Base-by-base conservation (phyloP, 768 basidiomycete genomes). In the Cytidiella melzeri region DNA sequence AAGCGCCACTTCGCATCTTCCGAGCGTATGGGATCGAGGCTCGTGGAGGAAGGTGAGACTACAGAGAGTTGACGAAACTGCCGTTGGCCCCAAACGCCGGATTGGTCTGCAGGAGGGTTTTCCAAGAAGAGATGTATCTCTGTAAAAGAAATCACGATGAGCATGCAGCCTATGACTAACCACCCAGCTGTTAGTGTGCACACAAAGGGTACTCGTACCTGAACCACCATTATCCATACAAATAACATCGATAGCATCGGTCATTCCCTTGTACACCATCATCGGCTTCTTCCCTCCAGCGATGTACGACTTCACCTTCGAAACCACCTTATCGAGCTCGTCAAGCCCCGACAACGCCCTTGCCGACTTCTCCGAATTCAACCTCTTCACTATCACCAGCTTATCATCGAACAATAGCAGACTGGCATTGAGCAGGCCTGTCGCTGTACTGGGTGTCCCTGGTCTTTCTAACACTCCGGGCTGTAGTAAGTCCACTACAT, bases 351-450 rank as follows among this genome's bases (percentile, higher is more conserved):
- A 73, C 42, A 92, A 64, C 9, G 75, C 64, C 41, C 80, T 78
- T 3, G 87, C 92, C 38, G 78, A 75, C 67, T 79, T 92, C 64
- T 87, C 90, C 37, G 80, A 84, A 60, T 74, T 86, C 38, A 77
- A 88, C 23, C 96, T 78, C 69, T 97, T 97, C 41, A 84, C 87
- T 52, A 99, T 81, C 63, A 98, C 75, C 19, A 99, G 71, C 60
- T 91, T 91, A 68, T 99, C 95, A 54, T 93, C 88, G 63, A 99
- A 98, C 41, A 99, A 73, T 64, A 98, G 88, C 24, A 99, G 69
- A 2, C 88, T 90, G 65, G 88, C 94, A 60, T 91, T 86, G 15
- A 95, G 74, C 1, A 76, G 71, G 2, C 69, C 75, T 1, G 67
- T 36, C 13, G 41, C 25, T 11, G 20, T 19, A 7, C 52, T 43